A percentile compares a stretch with the other conserved stretches of the same genome.
Conservation (phyloP, 2,329 filamentous ascomycete species). For the Penicillium occitanis region DNA sequence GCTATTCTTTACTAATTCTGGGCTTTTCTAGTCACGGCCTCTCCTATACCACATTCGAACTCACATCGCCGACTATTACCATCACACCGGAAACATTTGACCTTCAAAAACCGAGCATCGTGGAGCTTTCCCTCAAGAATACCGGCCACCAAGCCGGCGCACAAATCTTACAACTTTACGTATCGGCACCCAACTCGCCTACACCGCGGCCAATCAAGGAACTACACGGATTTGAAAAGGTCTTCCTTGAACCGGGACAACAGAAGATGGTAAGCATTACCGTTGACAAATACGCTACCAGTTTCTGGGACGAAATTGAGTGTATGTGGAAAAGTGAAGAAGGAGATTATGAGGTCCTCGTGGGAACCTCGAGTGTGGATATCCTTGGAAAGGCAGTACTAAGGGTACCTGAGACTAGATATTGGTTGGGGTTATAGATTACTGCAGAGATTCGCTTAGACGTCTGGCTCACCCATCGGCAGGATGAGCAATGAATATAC, state of each 20-base stretch:
- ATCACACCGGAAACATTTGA: neutral
- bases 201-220: conserved; percentile 29
- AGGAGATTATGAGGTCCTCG: conserved; percentile 40
- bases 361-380: conserved; percentile 34
- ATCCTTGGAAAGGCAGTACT: conserved; percentile 26
- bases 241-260: conserved; percentile 16
- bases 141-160: conserved; percentile 54
- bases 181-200: conserved; percentile 37
- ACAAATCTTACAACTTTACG: conserved; percentile 58
- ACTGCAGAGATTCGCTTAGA: neutral
- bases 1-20: neutral
- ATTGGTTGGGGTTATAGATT: conserved; percentile 28
- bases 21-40: conserved; percentile 58
- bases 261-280: conserved; percentile 25
- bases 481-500: neutral
- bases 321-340: conserved; percentile 42
- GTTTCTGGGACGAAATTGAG: conserved; percentile 46
- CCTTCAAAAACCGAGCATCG: conserved; percentile 44
- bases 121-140: conserved; percentile 48
- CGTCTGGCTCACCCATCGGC: too few relatives aligned
- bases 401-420: conserved; percentile 25
- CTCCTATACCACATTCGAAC: conserved; percentile 71
- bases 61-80: conserved; percentile 35
- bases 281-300: conserved; percentile 39
- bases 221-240: conserved; percentile 22